Percentiles rank a stretch among this genome's conserved stretches.
These are phyloP conservation scores for Pseudogymnoascus sp. DNA, from an alignment of 2,329 filamentous ascomycete species.

Conservation along the genomic window DNA sequence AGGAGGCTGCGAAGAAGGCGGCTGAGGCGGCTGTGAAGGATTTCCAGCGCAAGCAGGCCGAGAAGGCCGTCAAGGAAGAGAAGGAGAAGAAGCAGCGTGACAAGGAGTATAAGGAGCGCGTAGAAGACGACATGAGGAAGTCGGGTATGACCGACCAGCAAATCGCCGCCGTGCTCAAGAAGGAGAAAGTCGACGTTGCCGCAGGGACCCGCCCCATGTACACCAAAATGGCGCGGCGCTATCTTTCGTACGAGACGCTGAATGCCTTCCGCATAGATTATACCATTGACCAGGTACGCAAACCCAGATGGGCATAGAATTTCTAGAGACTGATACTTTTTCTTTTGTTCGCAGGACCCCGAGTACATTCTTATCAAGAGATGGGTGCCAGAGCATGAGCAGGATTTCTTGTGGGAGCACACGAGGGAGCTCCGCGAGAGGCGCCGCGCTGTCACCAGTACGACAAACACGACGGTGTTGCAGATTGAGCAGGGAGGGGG, in stretches of 20 bases:
- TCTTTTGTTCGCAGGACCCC: conserved; percentile 43
- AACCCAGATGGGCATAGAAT: not conserved
- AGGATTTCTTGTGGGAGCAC: conserved; percentile 64
- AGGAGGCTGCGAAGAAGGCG: conserved; percentile 40
- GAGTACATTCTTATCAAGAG: conserved; percentile 66
- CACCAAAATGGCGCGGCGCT: conserved; percentile 53
- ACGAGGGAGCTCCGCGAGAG: conserved; percentile 44
- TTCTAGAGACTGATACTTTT: conserved; percentile 13
- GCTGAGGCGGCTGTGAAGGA: conserved; percentile 43
- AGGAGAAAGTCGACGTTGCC: conserved; percentile 39
- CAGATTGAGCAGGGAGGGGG: conserved; percentile 18
- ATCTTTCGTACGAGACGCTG: conserved; percentile 55
- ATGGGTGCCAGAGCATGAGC: conserved; percentile 63
- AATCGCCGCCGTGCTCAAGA: conserved; percentile 50
- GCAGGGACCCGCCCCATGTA: conserved; percentile 42
- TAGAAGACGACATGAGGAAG: conserved; percentile 49
- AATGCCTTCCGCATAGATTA: conserved; percentile 47
- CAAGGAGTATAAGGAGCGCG: conserved; percentile 35
- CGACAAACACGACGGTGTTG: conserved; percentile 12
- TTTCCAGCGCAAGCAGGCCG: conserved; percentile 33
- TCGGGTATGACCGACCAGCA: conserved; percentile 51
- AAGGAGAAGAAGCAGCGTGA: conserved; percentile 29
- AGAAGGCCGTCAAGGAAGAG: conserved; percentile 28
- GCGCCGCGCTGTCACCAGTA: conserved; percentile 13
- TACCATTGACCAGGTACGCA: conserved; percentile 44